Conservation (phyloP, 2,329 filamentous ascomycete species). For the Calcarisporium arbuscula region DNA sequence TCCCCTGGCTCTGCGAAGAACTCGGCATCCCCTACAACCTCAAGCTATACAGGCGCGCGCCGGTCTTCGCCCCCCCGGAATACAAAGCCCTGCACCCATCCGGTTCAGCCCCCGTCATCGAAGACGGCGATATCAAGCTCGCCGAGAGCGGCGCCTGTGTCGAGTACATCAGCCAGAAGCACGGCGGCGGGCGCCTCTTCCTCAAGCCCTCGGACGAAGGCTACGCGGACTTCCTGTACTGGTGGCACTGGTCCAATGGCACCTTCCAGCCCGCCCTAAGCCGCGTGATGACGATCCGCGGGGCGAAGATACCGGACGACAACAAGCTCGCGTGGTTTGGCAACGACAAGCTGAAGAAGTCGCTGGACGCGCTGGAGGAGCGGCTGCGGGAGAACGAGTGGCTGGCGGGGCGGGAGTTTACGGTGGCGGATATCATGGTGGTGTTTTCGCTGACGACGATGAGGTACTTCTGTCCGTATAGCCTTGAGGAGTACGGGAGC, state of each 20-base stretch:
- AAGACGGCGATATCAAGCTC: constrained; percentile 47
- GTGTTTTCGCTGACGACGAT: constrained; percentile 56
- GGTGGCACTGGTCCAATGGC: constrained; percentile 53
- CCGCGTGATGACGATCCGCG: constrained; percentile 28
- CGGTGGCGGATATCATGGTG: constrained; percentile 59
- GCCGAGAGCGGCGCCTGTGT: constrained; percentile 54
- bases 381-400: constrained; percentile 42
- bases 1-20: constrained; percentile 61
- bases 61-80: constrained; percentile 25
- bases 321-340: constrained; percentile 23
- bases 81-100: constrained; percentile 40
- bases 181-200: constrained; percentile 43
- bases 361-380: constrained; percentile 44
- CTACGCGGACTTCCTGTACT: constrained; percentile 58
- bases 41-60: constrained; percentile 18
- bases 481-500: constrained; percentile 32
- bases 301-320: constrained; percentile 6
- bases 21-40: constrained; percentile 44
- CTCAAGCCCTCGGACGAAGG: constrained; percentile 36
- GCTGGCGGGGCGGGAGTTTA: constrained; percentile 56
- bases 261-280: constrained; percentile 33
- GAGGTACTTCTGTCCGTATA: constrained; percentile 42
- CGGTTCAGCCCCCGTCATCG: constrained; percentile 54
- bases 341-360: constrained; percentile 25
- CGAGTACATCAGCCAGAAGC: constrained; percentile 54